These are phyloP conservation scores for Chenopodium berlandieri DNA, from an alignment of 148 eudicot genomes.

Conservation along the genomic window DNA sequence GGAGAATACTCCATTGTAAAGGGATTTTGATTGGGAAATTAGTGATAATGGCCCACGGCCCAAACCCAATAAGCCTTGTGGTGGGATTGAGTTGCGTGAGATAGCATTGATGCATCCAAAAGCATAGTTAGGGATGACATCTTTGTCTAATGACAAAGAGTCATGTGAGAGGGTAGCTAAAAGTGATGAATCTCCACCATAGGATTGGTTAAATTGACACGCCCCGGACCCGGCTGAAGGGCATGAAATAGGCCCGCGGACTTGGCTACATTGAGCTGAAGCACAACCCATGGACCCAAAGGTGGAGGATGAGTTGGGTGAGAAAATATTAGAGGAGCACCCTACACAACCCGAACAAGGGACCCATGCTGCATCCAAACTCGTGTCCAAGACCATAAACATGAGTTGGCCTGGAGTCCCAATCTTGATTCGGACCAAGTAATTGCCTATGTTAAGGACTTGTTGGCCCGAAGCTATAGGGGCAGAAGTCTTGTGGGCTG, in stretches of 20 bases:
- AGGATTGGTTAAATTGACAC: slow-evolving; percentile 71
- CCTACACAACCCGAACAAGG: slow-evolving; percentile 75
- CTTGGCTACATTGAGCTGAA: slow-evolving; percentile 56
- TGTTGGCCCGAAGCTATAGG: slow-evolving; percentile 82
- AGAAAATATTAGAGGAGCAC: slow-evolving; percentile 50
- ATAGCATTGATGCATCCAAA: slow-evolving; percentile 68
- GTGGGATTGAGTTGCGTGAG: slow-evolving; percentile 62
- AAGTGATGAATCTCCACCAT: slow-evolving; percentile 78
- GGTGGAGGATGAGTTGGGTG: slow-evolving; percentile 55
- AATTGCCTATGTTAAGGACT: slow-evolving; percentile 69
- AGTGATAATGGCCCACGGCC: slow-evolving; percentile 80
- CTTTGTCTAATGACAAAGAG: slow-evolving; percentile 42
- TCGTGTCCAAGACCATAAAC: slow-evolving; percentile 89
- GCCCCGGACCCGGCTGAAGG: slow-evolving; percentile 39
- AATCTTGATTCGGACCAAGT: slow-evolving; percentile 60
- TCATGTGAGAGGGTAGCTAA: slow-evolving; percentile 62
- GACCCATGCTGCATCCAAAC: slow-evolving; percentile 65
- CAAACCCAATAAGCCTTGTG: slow-evolving; percentile 82
- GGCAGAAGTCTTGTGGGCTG: slow-evolving; percentile 40
- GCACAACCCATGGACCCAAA: slow-evolving; percentile 56
- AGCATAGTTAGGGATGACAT: slow-evolving; percentile 47
- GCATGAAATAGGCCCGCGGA: slow-evolving; percentile 48
- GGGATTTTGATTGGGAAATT: slow-evolving; percentile 55
- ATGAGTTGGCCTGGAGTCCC: slow-evolving; percentile 83
- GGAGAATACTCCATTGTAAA: slow-evolving; percentile 70